Base-by-base conservation (phyloP, 2,329 filamentous ascomycete genomes). In the Fusarium abutilonis region DNA sequence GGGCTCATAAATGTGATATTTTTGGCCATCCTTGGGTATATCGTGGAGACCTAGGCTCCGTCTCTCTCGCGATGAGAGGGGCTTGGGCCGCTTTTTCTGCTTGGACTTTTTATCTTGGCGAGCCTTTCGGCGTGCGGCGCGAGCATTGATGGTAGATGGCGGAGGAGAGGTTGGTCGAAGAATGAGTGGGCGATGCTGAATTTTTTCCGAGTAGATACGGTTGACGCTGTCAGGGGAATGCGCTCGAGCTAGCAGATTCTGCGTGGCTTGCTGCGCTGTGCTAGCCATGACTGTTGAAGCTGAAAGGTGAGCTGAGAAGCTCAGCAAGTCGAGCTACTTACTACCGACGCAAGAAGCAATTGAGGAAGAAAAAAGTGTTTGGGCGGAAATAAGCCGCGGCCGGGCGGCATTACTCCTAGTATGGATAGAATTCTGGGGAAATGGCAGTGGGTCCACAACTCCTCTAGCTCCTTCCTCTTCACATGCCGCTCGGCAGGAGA, bases 61-160 rank as follows among this genome's bases (percentile, higher is more conserved):
- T 67, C 93, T 92, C 72, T 95, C 85, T 19, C 89, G 86, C 1
- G 93, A 89, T 1, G 92, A 94, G 0, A 99, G 81, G 0, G 93
- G 93, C 65, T 77, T 86, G 36, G 80, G 89, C 67, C 77, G 87
- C 54, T 78, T 78, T 26, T 78, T 80, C 11, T 79, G 77, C 52
- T 79, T 81, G 26, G 78, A 75, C 48, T 82, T 84, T 46, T 78
- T 75, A 31, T 79, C 72, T 15, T 74, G 69, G 5, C 80, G 80
- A 63, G 77, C 82, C 71, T 79, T 86, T 14, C 82, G 77, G 19
- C 83, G 83, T 35, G 78, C 78, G n/a, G 83, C 79, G 60, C 89
- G 86, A 17, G 84, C 83, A 69, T 86, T 84, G 39, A 72, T 17
- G 46, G 79, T 77, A 71, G 83, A 66, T 70, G 86, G 75, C 0